Base-by-base conservation (phyloP, 371 early-diverging fungal genomes). In the Lichtheimia corymbifera region DNA sequence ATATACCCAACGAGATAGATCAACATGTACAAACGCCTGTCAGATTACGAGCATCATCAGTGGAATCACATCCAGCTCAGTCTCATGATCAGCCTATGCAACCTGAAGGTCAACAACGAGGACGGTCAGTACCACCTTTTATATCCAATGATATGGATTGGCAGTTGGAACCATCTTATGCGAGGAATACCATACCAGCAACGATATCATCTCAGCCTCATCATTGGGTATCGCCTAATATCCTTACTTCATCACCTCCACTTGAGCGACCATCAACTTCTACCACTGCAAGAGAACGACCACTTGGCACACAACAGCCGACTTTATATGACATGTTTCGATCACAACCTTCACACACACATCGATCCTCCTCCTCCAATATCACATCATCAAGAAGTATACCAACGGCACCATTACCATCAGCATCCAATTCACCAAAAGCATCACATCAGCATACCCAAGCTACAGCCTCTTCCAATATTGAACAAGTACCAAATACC, bases 291-390 rank as follows among this genome's bases (percentile, higher is more conserved):
- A 22, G 5, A 18, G 12, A 42, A 1, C 35, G 15, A 27, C 42
- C n/a, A 50, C 25, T 15, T 15, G 35, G n/a, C 15, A 50, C 11
- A 41, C 17, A 28, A 11, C 28, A 54, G 40, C 18, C 17, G 15
- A 40, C n/a, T 54, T 41, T 54, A 41, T 54, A 40, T 22, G 54
- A 54, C 20, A 41, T 54, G 41, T 54, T 54, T 22, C 54, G 54
- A 17, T 7, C 54, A 40, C 9, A 11, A 9, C 35, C n/a, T 40
- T 2, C 20, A 49, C 22, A 17, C 14, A 9, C 50, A 4, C 7
- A 7, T 4, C 50, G 24, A 18, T 50, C 17, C n/a, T 12, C 12
- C 17, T 13, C 50, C 17, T 25, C 24, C 51, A 14, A 50, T 24
- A 22, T 25, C 24, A 20, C 51, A n/a, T n/a, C n/a, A n/a, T n/a